These are phyloP conservation scores for Mucuna pruriens DNA, from an alignment of 306 rosid genomes.

Conservation along the genomic window DNA sequence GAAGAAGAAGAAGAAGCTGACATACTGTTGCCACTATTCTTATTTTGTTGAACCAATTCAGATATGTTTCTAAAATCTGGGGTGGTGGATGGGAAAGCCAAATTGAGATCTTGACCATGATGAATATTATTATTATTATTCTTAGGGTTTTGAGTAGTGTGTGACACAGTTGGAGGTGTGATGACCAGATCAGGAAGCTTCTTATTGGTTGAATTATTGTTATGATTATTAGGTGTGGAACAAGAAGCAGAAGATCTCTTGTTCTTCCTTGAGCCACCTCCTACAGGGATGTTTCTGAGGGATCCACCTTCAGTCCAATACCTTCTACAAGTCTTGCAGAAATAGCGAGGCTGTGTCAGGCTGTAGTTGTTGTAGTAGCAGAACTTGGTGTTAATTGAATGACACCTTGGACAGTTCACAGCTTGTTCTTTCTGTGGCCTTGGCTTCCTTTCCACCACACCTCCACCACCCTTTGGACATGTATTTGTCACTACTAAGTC, in stretches of 20 bases:
- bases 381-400: slow-evolving; percentile 81
- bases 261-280: slow-evolving; percentile 86
- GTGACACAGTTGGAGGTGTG: slow-evolving; percentile 29
- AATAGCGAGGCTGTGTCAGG: slow-evolving; percentile 83
- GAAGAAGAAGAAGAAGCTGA: slow-evolving; percentile 31
- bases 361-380: slow-evolving; percentile 93
- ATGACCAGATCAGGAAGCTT: slow-evolving; percentile 53
- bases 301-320: slow-evolving; percentile 95
- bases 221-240: background rate
- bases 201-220: slow-evolving; percentile 1
- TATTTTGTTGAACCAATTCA: slow-evolving; percentile 42
- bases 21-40: background rate
- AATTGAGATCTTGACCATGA: slow-evolving; percentile 68
- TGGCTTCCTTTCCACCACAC: slow-evolving; percentile 48
- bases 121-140: slow-evolving; percentile 25
- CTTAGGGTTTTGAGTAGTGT: slow-evolving; percentile 45
- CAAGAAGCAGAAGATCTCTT: slow-evolving; percentile 53
- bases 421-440: slow-evolving; percentile 70
- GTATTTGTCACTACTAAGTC: slow-evolving; percentile 55
- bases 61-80: slow-evolving; percentile 45
- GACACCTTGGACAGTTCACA: slow-evolving; percentile 83
- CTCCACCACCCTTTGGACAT: slow-evolving; percentile 42
- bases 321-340: slow-evolving; percentile 89
- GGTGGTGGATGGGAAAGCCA: slow-evolving; percentile 46
- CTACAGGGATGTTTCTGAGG: slow-evolving; percentile 86